Percentiles rank a stretch among this genome's conserved stretches.
Conservation (phyloP, 495 filamentous ascomycete genomes). For the Collariella sp. region DNA sequence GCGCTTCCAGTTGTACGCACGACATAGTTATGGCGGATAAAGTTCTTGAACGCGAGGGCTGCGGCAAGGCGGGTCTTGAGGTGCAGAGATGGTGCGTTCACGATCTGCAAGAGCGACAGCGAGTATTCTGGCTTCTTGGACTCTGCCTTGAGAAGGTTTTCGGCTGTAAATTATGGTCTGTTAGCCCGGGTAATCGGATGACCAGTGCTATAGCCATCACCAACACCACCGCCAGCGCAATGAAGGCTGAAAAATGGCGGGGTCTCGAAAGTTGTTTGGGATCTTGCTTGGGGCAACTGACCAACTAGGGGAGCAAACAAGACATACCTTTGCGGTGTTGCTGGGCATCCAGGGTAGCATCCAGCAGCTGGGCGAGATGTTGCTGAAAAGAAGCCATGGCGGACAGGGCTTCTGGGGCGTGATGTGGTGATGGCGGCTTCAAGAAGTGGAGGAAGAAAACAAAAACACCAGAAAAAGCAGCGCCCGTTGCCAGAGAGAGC, state of each 20-base stretch:
- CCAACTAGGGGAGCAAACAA: neutral
- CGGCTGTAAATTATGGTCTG: constrained; percentile 50
- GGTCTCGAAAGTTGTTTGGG: neutral
- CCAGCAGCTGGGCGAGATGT: constrained; percentile 66
- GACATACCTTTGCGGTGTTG: constrained; percentile 79
- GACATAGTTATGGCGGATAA: constrained; percentile 83
- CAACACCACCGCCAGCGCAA: neutral
- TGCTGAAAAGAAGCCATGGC: constrained; percentile 71
- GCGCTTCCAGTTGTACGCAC: constrained; percentile 20
- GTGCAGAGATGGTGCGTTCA: constrained; percentile 59
- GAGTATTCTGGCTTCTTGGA: constrained; percentile 79
- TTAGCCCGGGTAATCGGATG: constrained; percentile 8
- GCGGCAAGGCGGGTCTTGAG: constrained; percentile 76
- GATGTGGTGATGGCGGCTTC: constrained; percentile 1
- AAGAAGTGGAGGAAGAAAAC: constrained; percentile 5
- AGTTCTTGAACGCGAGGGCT: constrained; percentile 96
- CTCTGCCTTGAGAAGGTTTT: constrained; percentile 62
- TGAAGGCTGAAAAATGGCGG: constrained; percentile 5
- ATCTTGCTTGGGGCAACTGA: neutral
- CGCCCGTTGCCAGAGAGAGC: constrained; percentile 16
- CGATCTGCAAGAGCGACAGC: constrained; percentile 78
- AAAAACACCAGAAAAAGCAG: constrained; percentile 17
- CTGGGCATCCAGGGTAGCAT: constrained; percentile 75
- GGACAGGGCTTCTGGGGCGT: constrained; percentile 5
- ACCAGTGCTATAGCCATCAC: no score